These are phyloP conservation scores for Candida ortonii DNA, from an alignment of 805 yeast species.

Conservation along the genomic window DNA sequence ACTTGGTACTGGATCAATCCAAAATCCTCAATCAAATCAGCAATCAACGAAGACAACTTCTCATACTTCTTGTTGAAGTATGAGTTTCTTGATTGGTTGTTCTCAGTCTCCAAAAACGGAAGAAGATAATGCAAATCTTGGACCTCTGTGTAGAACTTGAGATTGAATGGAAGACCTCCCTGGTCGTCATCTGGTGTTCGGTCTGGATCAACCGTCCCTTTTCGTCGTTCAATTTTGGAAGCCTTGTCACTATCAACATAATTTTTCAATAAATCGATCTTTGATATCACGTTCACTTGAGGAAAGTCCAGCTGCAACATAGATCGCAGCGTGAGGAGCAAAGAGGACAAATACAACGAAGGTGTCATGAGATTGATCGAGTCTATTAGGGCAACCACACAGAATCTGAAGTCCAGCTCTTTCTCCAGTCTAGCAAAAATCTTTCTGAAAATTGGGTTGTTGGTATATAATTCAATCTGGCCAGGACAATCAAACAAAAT, in stretches of 20 bases:
- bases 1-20: slow-evolving; percentile 87
- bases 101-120: slow-evolving; percentile 70
- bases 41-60: slow-evolving; percentile 69
- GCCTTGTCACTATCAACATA: slow-evolving; percentile 36
- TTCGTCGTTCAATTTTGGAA: slow-evolving; percentile 18
- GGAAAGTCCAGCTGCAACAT: slow-evolving; percentile 94
- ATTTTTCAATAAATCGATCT: slow-evolving; percentile 74
- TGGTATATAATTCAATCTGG: slow-evolving; percentile 92
- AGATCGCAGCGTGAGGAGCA: slow-evolving; percentile 77
- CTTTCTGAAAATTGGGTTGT: slow-evolving; percentile 67
- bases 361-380: slow-evolving; percentile 80
- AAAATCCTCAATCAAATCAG: slow-evolving; percentile 82
- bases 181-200: slow-evolving; percentile 11
- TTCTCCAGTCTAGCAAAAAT: slow-evolving; percentile 67
- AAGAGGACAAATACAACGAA: slow-evolving; percentile 79
- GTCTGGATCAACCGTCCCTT: slow-evolving; percentile 11
- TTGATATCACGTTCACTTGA: slow-evolving; percentile 87
- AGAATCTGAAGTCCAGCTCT: slow-evolving; percentile 64
- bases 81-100: slow-evolving; percentile 60
- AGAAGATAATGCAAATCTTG: slow-evolving; percentile 71
- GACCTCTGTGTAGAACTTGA: slow-evolving; percentile 89
- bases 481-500: slow-evolving; percentile 91
- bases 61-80: slow-evolving; percentile 46
- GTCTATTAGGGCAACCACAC: slow-evolving; percentile 86
- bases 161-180: slow-evolving; percentile 75